Base-by-base conservation (phyloP, 1,284 basidiomycete genomes). In the Phaffia rhodozyma region DNA sequence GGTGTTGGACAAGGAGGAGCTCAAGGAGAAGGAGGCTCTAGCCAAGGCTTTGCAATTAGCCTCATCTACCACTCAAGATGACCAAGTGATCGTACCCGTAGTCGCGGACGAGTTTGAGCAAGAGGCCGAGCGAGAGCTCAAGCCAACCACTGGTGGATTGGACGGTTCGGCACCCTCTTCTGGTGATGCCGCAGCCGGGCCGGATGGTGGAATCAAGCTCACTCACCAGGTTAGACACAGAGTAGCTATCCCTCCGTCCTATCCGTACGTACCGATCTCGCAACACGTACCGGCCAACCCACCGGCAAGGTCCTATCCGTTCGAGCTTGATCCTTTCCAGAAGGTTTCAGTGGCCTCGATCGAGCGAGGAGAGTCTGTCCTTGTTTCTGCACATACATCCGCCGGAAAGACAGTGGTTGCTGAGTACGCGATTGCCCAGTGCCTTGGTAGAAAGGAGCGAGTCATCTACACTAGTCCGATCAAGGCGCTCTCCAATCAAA, bases 381-480 rank as follows among this genome's bases (percentile, higher is more conserved):
- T 99, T 57, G 96, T 99, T 1, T 97, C 93, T n/a, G 94, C 94
- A 0, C 94, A 98, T 78, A 98, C 94, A 1, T 93, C 89, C 76
- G 94, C 94, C 21, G 94, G 94, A 70, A 97, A 98, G 78, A 97
- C 94, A 2, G 93, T 97, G 62, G 94, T 98, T 62, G 96, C 96
- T 61, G 96, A 99, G 78, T 98, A 97, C 76, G 96, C 96, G 53
- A 98, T 99, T 72, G 96, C 96, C 0, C 91, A 94, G 72, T 94
- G 89, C 79, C 79, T 99, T 69, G 83, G 84, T 74, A 84, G 86
- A 72, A 91, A 91, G 71, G 92, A 97, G 76, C 83, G 96, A 75
- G 93, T 98, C 66, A 97, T 98, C 67, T 98, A 99, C 78, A 99
- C 96, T 23, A 92, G 89, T 81, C 96, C 96, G 62, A 99, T 99